A percentile compares a stretch with the other conserved stretches of the same genome.
These are phyloP conservation scores for Acanthamoeba royreba DNA, from an alignment of 208 protist species.

Conservation along the genomic window DNA sequence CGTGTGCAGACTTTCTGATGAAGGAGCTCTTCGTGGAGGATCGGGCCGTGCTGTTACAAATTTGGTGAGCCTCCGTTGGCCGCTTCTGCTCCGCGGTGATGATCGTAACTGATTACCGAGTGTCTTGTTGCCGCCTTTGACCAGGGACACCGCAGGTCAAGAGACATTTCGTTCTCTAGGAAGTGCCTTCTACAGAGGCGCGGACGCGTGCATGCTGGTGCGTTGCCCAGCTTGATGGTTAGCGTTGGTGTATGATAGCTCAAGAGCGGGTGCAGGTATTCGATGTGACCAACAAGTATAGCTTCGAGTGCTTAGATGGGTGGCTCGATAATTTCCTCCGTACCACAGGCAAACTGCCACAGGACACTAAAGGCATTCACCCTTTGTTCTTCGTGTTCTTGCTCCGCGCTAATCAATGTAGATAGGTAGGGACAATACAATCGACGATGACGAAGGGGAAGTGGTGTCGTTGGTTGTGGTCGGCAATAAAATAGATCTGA, in stretches of 20 bases:
- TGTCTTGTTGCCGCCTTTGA: not conserved
- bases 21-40: not conserved
- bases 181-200: conserved; percentile 68
- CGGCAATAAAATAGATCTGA: conserved; percentile 72
- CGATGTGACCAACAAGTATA: not conserved
- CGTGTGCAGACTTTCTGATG: not conserved
- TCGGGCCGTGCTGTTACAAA: not conserved
- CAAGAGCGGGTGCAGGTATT: not conserved
- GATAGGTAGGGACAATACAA: not conserved
- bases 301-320: not conserved
- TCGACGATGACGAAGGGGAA: not conserved
- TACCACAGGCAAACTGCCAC: not conserved
- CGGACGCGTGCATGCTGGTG: conserved; percentile 71
- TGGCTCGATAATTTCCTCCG: not conserved
- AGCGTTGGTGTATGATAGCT: not conserved
- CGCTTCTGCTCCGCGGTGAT: not conserved
- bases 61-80: not conserved
- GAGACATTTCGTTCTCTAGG: conserved; percentile 71
- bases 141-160: not conserved
- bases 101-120: not conserved
- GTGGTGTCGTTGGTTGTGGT: conserved; percentile 71
- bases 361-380: conserved; percentile 53
- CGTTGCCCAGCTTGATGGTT: too few relatives aligned
- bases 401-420: not conserved
- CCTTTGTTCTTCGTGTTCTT: not conserved